phyloP scores from a whole-genome alignment of 768 basidiomycete species.

The Suillus fuscotomentosus region DNA sequence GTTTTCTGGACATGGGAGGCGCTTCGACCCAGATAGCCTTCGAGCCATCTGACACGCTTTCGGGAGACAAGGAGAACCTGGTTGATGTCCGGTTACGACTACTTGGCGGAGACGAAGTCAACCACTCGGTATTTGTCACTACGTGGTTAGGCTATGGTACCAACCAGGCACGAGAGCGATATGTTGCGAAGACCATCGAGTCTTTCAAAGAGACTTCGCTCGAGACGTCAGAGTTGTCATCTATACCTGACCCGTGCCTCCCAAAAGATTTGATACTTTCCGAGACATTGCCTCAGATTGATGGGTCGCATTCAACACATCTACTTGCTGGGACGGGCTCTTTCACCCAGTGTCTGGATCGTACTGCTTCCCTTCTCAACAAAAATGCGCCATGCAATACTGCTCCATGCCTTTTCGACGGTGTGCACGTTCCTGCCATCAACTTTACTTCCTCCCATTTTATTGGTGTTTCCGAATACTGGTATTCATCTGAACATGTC shows the following conservation, averaged over 20 bases:
- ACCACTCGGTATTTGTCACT: conserved; percentile 93
- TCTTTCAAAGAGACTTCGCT: conserved; percentile 19
- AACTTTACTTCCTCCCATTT: conserved; percentile 93
- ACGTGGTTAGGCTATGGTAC: conserved; percentile 99
- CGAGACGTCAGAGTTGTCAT: conserved; percentile 22
- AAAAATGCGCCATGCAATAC: conserved; percentile 81
- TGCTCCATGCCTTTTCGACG: conserved; percentile 89
- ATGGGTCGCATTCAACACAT: conserved; percentile 49
- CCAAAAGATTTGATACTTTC: conserved; percentile 68
- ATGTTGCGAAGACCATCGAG: conserved; percentile 69
- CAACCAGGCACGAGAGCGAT: conserved; percentile 93
- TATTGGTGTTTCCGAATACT: conserved; percentile 98
- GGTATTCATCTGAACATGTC: conserved; percentile 98
- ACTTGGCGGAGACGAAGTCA: conserved; percentile 81
- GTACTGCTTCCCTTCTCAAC: conserved; percentile 78
- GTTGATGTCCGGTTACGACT: conserved; percentile 81
- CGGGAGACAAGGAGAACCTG: conserved; percentile 51
- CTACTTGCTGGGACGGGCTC: conserved; percentile 84
- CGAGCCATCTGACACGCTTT: conserved; percentile 70
- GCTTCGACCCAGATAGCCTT: conserved; percentile 99
- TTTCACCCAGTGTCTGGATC: conserved; percentile 77
- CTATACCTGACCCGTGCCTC: conserved; percentile 86
- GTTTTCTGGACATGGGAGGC: conserved; percentile 99
- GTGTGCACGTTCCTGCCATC: conserved; percentile 89
- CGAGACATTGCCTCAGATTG: conserved; percentile 51